A percentile compares a stretch with the other conserved stretches of the same genome.
Conservation (phyloP, 345 rosid genomes). For the Diplotaxis tenuifolia region DNA sequence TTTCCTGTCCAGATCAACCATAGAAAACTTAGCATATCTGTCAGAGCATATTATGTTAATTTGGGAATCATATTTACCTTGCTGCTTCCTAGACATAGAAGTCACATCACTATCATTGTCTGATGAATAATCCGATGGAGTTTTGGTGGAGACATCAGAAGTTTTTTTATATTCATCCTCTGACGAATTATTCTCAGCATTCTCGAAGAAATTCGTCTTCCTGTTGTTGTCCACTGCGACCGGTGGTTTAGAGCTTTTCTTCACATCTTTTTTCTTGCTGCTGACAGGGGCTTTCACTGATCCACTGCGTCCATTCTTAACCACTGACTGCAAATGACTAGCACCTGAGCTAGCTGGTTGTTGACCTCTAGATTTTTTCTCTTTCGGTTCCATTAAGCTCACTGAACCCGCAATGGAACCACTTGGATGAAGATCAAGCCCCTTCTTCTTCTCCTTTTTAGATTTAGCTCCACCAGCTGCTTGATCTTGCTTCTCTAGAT, state of each 20-base stretch:
- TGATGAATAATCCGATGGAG: conserved; percentile 54
- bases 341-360: conserved; percentile 38
- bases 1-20: conserved; percentile 18
- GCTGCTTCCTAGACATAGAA: conserved; percentile 37
- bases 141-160: conserved; percentile 43
- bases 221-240: conserved; percentile 20
- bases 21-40: not conserved
- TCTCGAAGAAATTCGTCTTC: conserved; percentile 13
- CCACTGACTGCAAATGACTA: conserved; percentile 23
- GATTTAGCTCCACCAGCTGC: conserved; percentile 30
- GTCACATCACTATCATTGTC: conserved; percentile 53
- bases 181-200: not conserved
- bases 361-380: conserved; percentile 35
- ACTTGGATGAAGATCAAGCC: conserved; percentile 27
- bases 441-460: conserved; percentile 32
- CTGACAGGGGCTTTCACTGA: conserved; percentile 19
- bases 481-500: conserved; percentile 33
- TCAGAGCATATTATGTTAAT: not conserved
- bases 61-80: conserved; percentile 43
- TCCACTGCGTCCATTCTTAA: conserved; percentile 27
- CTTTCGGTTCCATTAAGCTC: conserved; percentile 36
- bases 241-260: conserved; percentile 15
- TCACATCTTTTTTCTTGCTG: conserved; percentile 37
- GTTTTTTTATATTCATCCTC: not conserved
- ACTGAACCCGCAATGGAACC: conserved; percentile 34